phyloP scores from a whole-genome alignment of 1,284 basidiomycete genomes.

The Meira miltonrushii region DNA sequence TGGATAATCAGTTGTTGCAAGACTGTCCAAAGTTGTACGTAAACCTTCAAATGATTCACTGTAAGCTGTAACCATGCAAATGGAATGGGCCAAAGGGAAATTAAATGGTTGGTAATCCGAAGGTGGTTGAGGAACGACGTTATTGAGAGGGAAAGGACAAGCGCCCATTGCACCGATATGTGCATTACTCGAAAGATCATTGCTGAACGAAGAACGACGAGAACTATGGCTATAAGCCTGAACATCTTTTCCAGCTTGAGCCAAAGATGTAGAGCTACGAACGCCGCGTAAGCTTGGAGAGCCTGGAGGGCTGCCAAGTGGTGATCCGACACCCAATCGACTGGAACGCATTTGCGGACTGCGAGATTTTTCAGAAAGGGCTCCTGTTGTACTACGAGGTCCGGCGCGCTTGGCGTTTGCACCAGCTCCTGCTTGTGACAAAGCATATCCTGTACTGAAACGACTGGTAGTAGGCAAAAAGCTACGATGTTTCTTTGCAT shows the following conservation, averaged over 20 bases:
- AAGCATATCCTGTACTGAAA: constrained; percentile 55
- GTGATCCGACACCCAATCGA: constrained; percentile 26
- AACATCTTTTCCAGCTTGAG: constrained; percentile 14
- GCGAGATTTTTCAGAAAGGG: constrained; percentile 12
- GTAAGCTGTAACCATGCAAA: constrained; percentile 96
- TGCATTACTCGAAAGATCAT: constrained; percentile 20
- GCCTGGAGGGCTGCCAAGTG: constrained; percentile 64
- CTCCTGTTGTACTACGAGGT: not conserved
- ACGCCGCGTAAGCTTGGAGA: constrained; percentile 70
- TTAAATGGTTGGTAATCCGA: constrained; percentile 90
- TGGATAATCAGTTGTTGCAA: constrained; percentile 96
- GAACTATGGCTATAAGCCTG: constrained; percentile 24
- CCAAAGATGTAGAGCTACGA: constrained; percentile 74
- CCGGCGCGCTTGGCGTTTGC: constrained; percentile 1
- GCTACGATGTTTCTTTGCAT: constrained; percentile 66
- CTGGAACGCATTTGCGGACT: constrained; percentile 9
- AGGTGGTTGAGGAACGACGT: constrained; percentile 87
- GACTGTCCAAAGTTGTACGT: constrained; percentile 90
- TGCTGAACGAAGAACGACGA: constrained; percentile 41
- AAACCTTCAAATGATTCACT: constrained; percentile 95
- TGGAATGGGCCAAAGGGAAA: constrained; percentile 87
- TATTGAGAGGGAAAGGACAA: constrained; percentile 77
- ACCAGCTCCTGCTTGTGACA: not conserved
- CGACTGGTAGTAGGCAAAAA: constrained; percentile 61
- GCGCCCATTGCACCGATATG: constrained; percentile 31